These are phyloP conservation scores for Microcos paniculata DNA, from an alignment of 345 rosid genomes.

Conservation along the genomic window DNA sequence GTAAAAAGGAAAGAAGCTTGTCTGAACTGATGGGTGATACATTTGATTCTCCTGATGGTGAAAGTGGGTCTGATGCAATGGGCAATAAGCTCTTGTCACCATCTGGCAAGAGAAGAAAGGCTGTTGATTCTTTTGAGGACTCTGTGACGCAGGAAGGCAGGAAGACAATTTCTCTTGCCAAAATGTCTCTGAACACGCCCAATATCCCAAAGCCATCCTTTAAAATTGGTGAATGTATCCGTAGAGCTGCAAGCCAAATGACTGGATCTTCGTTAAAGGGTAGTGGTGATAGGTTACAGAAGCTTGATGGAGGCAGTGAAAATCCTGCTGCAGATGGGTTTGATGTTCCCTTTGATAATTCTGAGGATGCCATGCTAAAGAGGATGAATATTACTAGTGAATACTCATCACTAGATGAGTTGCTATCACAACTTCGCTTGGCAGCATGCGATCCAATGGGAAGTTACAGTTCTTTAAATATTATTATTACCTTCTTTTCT, in stretches of 20 bases:
- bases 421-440: constrained; percentile 60
- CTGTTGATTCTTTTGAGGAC: constrained; percentile 50
- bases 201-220: constrained; percentile 63
- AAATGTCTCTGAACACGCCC: constrained; percentile 40
- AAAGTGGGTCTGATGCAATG: constrained; percentile 42
- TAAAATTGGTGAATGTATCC: constrained; percentile 88
- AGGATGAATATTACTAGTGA: constrained; percentile 32
- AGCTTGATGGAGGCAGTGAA: constrained; percentile 30
- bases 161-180: constrained; percentile 64
- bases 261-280: constrained; percentile 64
- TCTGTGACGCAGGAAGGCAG: constrained; percentile 40
- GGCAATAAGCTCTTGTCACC: constrained; percentile 37
- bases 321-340: constrained; percentile 35
- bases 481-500: constrained; percentile 62
- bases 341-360: constrained; percentile 32
- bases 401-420: constrained; percentile 56
- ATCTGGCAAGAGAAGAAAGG: constrained; percentile 57
- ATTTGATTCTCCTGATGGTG: constrained; percentile 47
- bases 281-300: constrained; percentile 39
- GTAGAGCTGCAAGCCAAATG: constrained; percentile 92
- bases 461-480: constrained; percentile 44
- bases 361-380: constrained; percentile 41
- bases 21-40: constrained; percentile 50
- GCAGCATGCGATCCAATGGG: constrained; percentile 66
- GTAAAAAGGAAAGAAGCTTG: constrained; percentile 54